Percentiles rank a stretch among this genome's conserved stretches.
phyloP scores from a whole-genome alignment of 1,284 basidiomycete species.

The Psilocybe mexicana region DNA sequence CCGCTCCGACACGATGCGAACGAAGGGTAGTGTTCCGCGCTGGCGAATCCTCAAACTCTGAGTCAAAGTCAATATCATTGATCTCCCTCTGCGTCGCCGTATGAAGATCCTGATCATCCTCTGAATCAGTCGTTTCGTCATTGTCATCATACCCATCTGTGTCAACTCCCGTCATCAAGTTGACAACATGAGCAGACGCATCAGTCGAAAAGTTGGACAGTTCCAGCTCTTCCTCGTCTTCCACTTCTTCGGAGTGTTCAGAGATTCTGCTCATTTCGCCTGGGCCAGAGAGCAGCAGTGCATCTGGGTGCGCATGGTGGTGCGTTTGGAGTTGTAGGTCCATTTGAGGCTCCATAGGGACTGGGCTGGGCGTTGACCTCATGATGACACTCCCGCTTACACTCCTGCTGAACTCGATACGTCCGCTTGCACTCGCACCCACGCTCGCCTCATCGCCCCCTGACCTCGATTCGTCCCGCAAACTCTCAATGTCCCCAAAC shows the following conservation, averaged over 20 bases:
- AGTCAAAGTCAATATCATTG: constrained; percentile 40
- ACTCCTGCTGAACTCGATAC: background rate
- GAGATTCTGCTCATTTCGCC: constrained; percentile 51
- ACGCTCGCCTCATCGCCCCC: constrained; percentile 24
- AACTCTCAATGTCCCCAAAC: constrained; percentile 85
- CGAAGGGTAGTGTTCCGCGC: constrained; percentile 16
- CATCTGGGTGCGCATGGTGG: background rate
- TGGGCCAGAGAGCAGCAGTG: constrained; percentile 6
- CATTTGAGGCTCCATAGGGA: constrained; percentile 4
- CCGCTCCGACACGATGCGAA: background rate
- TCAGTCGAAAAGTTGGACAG: constrained; percentile 75
- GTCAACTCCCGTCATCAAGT: constrained; percentile 48
- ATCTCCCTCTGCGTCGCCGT: constrained; percentile 28
- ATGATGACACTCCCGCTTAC: constrained; percentile 6
- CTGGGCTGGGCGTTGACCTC: background rate
- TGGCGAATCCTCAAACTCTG: constrained; percentile 40
- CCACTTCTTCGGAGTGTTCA: constrained; percentile 49
- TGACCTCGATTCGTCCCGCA: constrained; percentile 56
- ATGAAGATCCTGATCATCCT: constrained; percentile 39
- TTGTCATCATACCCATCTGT: constrained; percentile 37
- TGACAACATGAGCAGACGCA: constrained; percentile 50
- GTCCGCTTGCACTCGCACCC: background rate
- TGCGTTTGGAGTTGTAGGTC: background rate
- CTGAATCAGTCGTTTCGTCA: constrained; percentile 53
- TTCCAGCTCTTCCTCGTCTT: constrained; percentile 65